Percentiles rank a stretch among this genome's conserved stretches.
Evolutionary conservation across 306 rosid genomes (phyloP).

Genomic region (Vigna mungo): DNA sequence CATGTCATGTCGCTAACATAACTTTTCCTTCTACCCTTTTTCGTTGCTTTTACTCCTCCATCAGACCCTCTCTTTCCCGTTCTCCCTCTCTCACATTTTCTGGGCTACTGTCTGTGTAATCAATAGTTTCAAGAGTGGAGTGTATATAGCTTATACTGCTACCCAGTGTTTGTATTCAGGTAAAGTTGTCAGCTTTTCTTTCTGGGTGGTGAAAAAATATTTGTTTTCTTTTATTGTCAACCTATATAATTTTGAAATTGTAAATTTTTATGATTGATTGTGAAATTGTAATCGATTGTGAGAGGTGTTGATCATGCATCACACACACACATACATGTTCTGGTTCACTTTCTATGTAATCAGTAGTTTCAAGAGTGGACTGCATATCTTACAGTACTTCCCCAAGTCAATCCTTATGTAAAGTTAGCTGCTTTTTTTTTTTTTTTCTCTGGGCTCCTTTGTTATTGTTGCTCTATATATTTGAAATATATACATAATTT

Average conservation of each 20-base stretch:
- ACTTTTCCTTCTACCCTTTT: background rate
- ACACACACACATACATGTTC: background rate
- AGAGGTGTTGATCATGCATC: too few relatives aligned
- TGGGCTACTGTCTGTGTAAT: background rate
- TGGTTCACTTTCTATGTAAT: background rate
- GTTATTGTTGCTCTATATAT: background rate
- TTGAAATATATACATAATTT: background rate
- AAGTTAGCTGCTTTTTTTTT: conserved; percentile 33
- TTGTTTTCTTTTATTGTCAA: background rate
- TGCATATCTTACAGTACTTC: background rate
- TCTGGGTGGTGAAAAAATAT: conserved; percentile 27
- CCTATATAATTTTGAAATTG: background rate
- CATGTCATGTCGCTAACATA: background rate
- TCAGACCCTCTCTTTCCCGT: background rate
- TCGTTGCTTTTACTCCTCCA: conserved; percentile 18
- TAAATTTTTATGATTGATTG: background rate
- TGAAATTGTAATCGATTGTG: background rate
- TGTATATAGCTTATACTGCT: conserved; percentile 1
- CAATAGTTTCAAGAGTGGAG: conserved; percentile 1
- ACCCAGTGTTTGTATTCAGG: conserved; percentile 27
- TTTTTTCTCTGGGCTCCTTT: background rate
- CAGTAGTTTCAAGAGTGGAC: conserved; percentile 1
- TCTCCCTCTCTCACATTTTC: background rate
- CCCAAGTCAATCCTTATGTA: conserved; percentile 36
- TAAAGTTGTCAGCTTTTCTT: conserved; percentile 39